Base-by-base conservation (phyloP, 2,329 filamentous ascomycete genomes). In the Bipolaris victoriae region DNA sequence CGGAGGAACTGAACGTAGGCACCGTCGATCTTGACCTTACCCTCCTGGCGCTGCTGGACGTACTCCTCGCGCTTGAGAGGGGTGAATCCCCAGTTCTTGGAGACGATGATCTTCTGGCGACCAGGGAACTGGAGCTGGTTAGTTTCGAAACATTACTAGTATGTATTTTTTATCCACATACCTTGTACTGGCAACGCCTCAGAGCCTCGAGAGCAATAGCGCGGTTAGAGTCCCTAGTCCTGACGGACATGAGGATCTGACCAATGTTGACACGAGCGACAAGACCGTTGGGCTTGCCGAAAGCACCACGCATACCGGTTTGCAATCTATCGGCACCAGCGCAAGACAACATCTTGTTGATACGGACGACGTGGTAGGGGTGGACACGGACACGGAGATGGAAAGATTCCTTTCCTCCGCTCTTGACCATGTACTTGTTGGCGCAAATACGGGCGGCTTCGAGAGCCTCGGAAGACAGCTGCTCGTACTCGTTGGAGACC, bases 291-390 rank as follows among this genome's bases (percentile, higher is more conserved):
- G 95, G 95, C 90, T 99, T 99, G 80, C 95, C 95, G 89, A 92
- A 99, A 76, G 95, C 95, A 89, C 95, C 95, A 90, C 95, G 94
- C 95, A 99, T 99, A 87, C 95, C 95, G 75, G 95, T 99, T 85
- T 99, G 95, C 83, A 99, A 87, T 90, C 95, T 92, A 98, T 99
- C 95, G 89, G 95, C 95, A 88, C 95, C 95, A 79, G 95, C 95
- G 83, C 95, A 99, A 80, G 95, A 98, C 92, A 99, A 94, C 95
- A 99, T 99, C 91, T 99, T 99, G 92, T 99, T 99, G 93, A 99
- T 99, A 84, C 95, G 95, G 87, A 99, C 90, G 84, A 99, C 95
- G 88, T 99, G 95, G 92, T 91, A 99, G 72, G 95, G 95, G 88
- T 99, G 95, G 79, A 92, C 93, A 80, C 95, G 86, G 76, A 88